Base-by-base conservation (phyloP, 148 eudicot species). In the Tetragonia tetragonoides region DNA sequence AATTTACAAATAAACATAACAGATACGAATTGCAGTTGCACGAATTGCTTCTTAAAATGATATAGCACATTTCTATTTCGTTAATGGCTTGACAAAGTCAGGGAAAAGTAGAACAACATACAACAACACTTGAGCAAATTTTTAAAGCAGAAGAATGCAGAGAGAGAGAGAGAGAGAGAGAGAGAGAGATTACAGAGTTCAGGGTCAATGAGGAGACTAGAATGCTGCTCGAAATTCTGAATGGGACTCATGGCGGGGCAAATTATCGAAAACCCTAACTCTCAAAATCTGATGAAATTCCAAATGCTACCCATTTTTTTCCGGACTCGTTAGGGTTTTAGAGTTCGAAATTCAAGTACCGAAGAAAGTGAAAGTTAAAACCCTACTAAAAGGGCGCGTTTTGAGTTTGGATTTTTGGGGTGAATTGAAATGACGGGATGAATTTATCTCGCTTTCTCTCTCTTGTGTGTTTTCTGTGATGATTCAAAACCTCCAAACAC, bases 171-270 rank as follows among this genome's bases (percentile, higher is more conserved):
- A 69, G 37, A 75, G 65, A 77, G 66, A 66, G 23, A 28, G 62
- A 67, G n/a, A 66, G 34, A 61, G 75, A 61, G 37, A 40, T 21
- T 90, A 92, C 97, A 77, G 71, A 92, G 74, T 61, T 95, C 97
- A 14, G 91, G 88, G 23, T 91, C 96, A 78, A 87, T 57, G 37
- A 95, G 90, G 51, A 75, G 89, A 77, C 85, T 92, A 70, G 99
- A 84, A 77, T 95, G 99, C 77, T 93, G 94, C 89, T 95, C 99
- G 86, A 90, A 91, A 87, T 92, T 93, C 94, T 89, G 94, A 77
- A 91, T 83, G 0, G 99, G 99, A 85, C 95, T 92, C 98, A 94
- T 94, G 84, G 78, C 65, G 79, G 72, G 72, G 53, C 68, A 61
- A 18, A 38, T 12, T 60, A 14, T 16, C 34, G 4, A 20, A 63